Percentiles rank a stretch among this genome's conserved stretches.
Evolutionary conservation across 108 stramenopile species (phyloP).

Genomic region (Cylindrotheca fusiformis): DNA sequence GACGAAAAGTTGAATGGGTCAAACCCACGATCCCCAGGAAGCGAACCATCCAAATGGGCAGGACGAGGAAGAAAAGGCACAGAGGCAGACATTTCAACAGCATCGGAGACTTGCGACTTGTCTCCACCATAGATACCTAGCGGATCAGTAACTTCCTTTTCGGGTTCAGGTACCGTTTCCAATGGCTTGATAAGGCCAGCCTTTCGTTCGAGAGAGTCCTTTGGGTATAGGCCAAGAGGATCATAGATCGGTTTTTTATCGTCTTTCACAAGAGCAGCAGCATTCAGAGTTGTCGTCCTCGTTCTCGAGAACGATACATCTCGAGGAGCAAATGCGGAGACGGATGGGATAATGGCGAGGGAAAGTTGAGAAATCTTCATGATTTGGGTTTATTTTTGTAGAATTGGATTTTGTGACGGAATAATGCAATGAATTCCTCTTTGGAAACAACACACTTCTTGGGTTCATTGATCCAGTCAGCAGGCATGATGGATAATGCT

Average conservation of each 20-base stretch:
- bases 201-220: constrained; percentile 48
- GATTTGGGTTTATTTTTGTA: neutral
- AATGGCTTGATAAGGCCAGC: constrained; percentile 23
- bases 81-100: constrained; percentile 53
- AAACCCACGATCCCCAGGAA: constrained; percentile 88
- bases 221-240: constrained; percentile 62
- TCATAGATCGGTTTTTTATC: constrained; percentile 37
- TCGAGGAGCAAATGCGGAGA: neutral
- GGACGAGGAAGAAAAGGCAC: constrained; percentile 75
- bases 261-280: neutral
- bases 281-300: neutral
- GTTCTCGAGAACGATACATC: neutral
- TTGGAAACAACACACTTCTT: no score
- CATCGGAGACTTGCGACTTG: constrained; percentile 2
- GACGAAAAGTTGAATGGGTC: constrained; percentile 69
- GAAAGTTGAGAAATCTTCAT: neutral
- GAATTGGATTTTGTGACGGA: neutral
- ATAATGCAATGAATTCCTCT: neutral
- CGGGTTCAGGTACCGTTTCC: neutral
- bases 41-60: constrained; percentile 50
- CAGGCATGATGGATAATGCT: no score
- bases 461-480: neutral
- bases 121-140: constrained; percentile 16
- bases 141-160: constrained; percentile 16
- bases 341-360: neutral